Evolutionary conservation across 1,139 yeast species (phyloP).

Genomic region (Blastobotrys niveus): DNA sequence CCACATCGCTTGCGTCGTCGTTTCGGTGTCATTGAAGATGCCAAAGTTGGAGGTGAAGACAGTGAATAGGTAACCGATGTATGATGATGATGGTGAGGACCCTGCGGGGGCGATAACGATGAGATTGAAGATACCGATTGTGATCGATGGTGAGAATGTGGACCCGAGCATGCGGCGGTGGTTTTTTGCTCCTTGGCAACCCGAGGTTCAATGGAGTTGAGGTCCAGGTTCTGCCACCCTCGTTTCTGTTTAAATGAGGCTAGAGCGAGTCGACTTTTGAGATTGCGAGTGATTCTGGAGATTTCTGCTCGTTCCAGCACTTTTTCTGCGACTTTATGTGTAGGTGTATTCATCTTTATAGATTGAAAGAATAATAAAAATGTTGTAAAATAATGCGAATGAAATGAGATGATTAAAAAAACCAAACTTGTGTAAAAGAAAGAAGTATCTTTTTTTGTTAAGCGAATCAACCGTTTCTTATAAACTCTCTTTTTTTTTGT

Average conservation of each 20-base stretch:
- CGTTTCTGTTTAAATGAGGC: slow-evolving; percentile 40
- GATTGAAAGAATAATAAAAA: not conserved
- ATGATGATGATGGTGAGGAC: too few species aligned
- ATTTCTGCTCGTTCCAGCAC: slow-evolving; percentile 39
- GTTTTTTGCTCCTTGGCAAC: slow-evolving; percentile 1
- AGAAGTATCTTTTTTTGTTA: not conserved
- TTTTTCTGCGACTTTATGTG: slow-evolving; percentile 17
- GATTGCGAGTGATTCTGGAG: slow-evolving; percentile 37
- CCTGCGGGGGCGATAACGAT: too few species aligned
- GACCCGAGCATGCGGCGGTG: too few species aligned
- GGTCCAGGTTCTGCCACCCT: slow-evolving; percentile 37
- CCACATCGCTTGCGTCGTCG: not conserved
- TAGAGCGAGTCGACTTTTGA: slow-evolving; percentile 38
- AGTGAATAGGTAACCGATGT: too few species aligned
- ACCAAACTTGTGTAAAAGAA: not conserved
- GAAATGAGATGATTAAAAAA: not conserved
- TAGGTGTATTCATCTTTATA: slow-evolving; percentile 1
- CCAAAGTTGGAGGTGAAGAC: too few species aligned
- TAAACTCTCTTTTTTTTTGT: too few species aligned
- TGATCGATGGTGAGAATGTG: too few species aligned
- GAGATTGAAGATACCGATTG: too few species aligned
- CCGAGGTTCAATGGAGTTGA: slow-evolving; percentile 35
- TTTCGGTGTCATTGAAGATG: too few species aligned
- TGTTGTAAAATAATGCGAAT: not conserved
- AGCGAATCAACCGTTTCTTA: too few species aligned